These are phyloP conservation scores for Fragaria iinumae DNA, from an alignment of 306 rosid genomes.

Conservation along the genomic window DNA sequence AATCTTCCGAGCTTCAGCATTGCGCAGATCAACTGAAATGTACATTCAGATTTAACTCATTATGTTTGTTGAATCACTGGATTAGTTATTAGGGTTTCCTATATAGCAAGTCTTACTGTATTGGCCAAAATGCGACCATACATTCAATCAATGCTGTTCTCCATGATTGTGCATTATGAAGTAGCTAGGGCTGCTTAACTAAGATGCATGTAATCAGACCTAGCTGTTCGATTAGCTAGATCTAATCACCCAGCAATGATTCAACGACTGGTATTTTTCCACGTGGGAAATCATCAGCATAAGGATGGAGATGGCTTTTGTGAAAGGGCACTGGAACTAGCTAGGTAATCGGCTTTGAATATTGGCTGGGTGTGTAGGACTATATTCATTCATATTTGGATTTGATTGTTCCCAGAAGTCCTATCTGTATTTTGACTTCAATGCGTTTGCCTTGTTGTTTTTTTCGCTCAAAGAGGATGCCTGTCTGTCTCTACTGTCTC, in stretches of 20 bases:
- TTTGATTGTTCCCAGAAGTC: constrained; percentile 78
- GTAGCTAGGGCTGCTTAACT: neutral
- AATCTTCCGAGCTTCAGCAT: neutral
- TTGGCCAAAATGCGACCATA: constrained; percentile 14
- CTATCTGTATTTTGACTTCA: constrained; percentile 50
- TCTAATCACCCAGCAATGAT: constrained; percentile 6
- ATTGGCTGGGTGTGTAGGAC: constrained; percentile 30
- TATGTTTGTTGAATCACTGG: neutral
- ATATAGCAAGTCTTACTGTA: neutral
- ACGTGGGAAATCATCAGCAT: constrained; percentile 3
- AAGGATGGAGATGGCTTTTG: constrained; percentile 2
- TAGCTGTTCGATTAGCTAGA: neutral
- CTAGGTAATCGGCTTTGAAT: constrained; percentile 22
- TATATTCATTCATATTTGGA: constrained; percentile 21
- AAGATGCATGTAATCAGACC: neutral
- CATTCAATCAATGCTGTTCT: constrained; percentile 9
- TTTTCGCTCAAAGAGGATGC: constrained; percentile 37
- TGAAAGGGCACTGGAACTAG: constrained; percentile 10
- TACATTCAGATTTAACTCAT: neutral
- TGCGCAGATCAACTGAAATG: neutral
- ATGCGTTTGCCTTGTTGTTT: constrained; percentile 23
- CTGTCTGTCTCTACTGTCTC: constrained; percentile 24
- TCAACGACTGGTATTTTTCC: constrained; percentile 8
- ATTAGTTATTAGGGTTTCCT: neutral
- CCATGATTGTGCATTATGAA: constrained; percentile 4